These are phyloP conservation scores for Pinus tabuliformis DNA, from an alignment of 75 land plant species.

Conservation along the genomic window DNA sequence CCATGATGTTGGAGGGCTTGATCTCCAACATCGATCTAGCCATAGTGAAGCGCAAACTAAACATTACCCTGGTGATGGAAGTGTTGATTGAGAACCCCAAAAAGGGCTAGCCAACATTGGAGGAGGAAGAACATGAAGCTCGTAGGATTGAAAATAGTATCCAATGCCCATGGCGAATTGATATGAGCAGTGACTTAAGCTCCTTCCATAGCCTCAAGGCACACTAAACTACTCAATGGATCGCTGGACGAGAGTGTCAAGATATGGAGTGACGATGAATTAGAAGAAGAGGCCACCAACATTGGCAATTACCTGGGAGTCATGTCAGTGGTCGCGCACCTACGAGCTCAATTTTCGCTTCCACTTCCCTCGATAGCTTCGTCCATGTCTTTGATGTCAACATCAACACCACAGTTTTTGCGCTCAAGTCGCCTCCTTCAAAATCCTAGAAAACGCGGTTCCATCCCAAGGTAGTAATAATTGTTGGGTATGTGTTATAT, in stretches of 20 bases:
- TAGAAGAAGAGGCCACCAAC: conserved; percentile 29
- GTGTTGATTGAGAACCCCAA: too few species aligned
- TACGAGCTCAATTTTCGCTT: conserved; percentile 77
- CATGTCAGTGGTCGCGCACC: conserved; percentile 96
- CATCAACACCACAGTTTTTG: conserved; percentile 69
- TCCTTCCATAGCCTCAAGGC: conserved; percentile 56
- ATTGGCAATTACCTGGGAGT: conserved; percentile 92
- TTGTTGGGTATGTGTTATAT: too few species aligned
- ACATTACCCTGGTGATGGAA: too few species aligned
- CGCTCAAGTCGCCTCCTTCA: conserved; percentile 89
- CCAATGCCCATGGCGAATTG: conserved; percentile 84
- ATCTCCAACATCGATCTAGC: too few species aligned
- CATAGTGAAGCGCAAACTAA: too few species aligned
- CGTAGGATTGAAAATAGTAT: conserved; percentile 64
- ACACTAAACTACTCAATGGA: conserved; percentile 72
- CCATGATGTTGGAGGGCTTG: too few species aligned
- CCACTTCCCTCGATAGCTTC: conserved; percentile 93
- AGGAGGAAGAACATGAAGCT: conserved; percentile 61
- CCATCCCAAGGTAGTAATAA: conserved; percentile 64
- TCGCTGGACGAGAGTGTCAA: conserved; percentile 95
- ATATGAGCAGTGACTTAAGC: conserved; percentile 93
- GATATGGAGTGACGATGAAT: conserved; percentile 66
- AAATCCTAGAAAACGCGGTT: conserved; percentile 96
- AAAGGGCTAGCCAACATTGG: too few species aligned
- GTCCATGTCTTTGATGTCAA: conserved; percentile 90